A percentile compares a stretch with the other conserved stretches of the same genome.
Conservation (phyloP, 1,139 yeast genomes). For the Nakaseomyces sp. region DNA sequence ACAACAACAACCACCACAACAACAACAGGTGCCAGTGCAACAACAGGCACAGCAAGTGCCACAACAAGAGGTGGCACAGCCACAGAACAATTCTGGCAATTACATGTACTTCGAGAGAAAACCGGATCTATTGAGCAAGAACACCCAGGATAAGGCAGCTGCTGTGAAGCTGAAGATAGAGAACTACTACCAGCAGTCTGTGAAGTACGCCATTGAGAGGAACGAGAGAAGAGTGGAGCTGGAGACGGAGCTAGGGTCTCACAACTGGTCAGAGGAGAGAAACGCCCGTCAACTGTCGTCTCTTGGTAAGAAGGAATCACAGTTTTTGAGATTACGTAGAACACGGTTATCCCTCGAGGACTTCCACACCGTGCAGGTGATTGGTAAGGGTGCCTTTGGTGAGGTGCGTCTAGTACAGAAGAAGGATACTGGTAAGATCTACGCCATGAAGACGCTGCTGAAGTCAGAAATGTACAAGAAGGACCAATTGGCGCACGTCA, state of each 20-base stretch:
- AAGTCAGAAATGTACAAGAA: constrained; percentile 78
- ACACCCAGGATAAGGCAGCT: constrained; percentile 65
- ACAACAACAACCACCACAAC: constrained; percentile 12
- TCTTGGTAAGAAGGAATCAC: constrained; percentile 69
- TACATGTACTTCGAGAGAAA: constrained; percentile 78
- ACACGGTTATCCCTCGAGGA: constrained; percentile 68
- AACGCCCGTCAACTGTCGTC: constrained; percentile 63
- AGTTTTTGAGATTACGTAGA: constrained; percentile 63
- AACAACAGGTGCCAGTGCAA: constrained; percentile 14
- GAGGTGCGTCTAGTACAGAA: constrained; percentile 79
- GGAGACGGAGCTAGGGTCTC: constrained; percentile 57
- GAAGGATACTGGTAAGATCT: constrained; percentile 71
- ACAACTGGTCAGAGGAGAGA: constrained; percentile 65
- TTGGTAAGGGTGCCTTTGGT: constrained; percentile 84
- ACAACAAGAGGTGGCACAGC: constrained; percentile 9
- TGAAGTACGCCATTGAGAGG: constrained; percentile 71
- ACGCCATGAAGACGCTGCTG: constrained; percentile 74
- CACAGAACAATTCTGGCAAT: constrained; percentile 18
- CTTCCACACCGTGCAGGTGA: constrained; percentile 69
- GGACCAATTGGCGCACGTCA: constrained; percentile 76
- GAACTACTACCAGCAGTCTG: constrained; percentile 67
- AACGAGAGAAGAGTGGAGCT: constrained; percentile 69
- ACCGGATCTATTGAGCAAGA: constrained; percentile 63
- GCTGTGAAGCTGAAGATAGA: constrained; percentile 64
- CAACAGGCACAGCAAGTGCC: constrained; percentile 21